A percentile compares a stretch with the other conserved stretches of the same genome.
Conservation (phyloP, 495 filamentous ascomycete genomes). For the Talaromyces ruber region DNA sequence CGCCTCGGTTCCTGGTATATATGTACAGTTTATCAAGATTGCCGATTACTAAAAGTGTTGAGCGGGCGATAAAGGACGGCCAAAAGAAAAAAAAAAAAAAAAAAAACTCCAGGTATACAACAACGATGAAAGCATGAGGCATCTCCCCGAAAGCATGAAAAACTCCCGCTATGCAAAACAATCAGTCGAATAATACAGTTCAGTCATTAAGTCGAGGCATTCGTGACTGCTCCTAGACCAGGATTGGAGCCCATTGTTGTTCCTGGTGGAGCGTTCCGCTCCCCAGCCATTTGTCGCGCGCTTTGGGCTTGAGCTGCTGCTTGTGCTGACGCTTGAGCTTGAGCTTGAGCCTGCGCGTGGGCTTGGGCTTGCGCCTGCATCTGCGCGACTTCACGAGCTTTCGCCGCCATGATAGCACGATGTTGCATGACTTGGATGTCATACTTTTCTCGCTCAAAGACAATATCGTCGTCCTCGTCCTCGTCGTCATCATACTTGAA, state of each 20-base stretch:
- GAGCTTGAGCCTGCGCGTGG: conserved; percentile 19
- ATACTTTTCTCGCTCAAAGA: conserved; percentile 63
- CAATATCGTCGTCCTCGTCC: conserved; percentile 66
- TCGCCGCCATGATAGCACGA: conserved; percentile 56
- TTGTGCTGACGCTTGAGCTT: conserved; percentile 19
- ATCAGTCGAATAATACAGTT: conserved; percentile 15
- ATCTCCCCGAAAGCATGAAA: conserved; percentile 10
- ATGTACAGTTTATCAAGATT: conserved; percentile 7
- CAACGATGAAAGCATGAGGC: conserved; percentile 8
- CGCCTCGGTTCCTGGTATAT: not conserved
- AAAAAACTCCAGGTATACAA: not conserved
- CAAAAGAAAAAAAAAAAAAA: not conserved
- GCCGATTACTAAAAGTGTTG: not conserved
- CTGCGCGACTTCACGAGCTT: conserved; percentile 37
- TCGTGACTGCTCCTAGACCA: conserved; percentile 21
- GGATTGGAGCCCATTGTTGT: conserved; percentile 26
- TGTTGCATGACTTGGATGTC: conserved; percentile 64
- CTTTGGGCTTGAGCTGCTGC: conserved; percentile 31
- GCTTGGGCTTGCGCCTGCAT: conserved; percentile 41
- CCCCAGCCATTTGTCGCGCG: conserved; percentile 6
- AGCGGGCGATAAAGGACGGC: not conserved
- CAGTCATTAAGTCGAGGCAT: conserved; percentile 28
- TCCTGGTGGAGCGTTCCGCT: conserved; percentile 16
- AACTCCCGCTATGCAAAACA: conserved; percentile 37
- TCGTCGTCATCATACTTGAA: conserved; percentile 73